Percentiles rank a stretch among this genome's conserved stretches.
These are phyloP conservation scores for Coemansia nantahalensis DNA, from an alignment of 192 early-diverging fungal genomes.

Conservation along the genomic window DNA sequence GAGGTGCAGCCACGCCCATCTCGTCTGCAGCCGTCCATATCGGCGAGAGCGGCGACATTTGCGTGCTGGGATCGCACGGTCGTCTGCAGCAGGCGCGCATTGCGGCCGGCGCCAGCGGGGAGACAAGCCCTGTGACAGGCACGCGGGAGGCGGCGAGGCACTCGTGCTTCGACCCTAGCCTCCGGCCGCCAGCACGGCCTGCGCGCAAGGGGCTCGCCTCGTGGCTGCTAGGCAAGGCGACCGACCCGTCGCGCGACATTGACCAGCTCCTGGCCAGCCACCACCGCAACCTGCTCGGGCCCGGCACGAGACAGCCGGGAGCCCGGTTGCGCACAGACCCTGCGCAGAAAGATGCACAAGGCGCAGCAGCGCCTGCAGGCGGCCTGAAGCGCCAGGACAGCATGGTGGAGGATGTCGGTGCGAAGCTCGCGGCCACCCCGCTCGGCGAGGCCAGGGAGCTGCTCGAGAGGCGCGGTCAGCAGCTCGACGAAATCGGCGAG, in stretches of 20 bases:
- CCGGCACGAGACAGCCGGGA: constrained; percentile 25
- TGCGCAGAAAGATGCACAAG: not conserved
- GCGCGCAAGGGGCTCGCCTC: constrained; percentile 40
- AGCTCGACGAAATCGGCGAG: constrained; percentile 24
- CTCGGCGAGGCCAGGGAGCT: constrained; percentile 13
- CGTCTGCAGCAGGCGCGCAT: constrained; percentile 18
- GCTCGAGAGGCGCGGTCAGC: constrained; percentile 42
- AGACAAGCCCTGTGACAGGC: not conserved
- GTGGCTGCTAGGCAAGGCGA: constrained; percentile 41
- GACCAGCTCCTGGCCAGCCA: constrained; percentile 32
- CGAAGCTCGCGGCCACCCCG: constrained; percentile 5
- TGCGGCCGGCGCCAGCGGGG: not conserved
- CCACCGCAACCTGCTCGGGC: constrained; percentile 22
- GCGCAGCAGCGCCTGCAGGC: too few relatives aligned
- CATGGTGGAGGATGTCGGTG: constrained; percentile 9
- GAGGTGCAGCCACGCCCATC: not conserved
- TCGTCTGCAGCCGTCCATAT: constrained; percentile 8
- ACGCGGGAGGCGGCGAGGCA: not conserved
- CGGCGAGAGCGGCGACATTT: constrained; percentile 10
- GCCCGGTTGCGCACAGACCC: constrained; percentile 7
- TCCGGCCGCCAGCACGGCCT: constrained; percentile 15
- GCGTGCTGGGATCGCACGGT: constrained; percentile 13
- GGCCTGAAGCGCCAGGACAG: constrained; percentile 4
- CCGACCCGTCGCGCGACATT: constrained; percentile 26
- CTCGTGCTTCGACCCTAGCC: constrained; percentile 14